These are phyloP conservation scores for Leishmania major DNA, from an alignment of 208 protist genomes.

Conservation along the genomic window DNA sequence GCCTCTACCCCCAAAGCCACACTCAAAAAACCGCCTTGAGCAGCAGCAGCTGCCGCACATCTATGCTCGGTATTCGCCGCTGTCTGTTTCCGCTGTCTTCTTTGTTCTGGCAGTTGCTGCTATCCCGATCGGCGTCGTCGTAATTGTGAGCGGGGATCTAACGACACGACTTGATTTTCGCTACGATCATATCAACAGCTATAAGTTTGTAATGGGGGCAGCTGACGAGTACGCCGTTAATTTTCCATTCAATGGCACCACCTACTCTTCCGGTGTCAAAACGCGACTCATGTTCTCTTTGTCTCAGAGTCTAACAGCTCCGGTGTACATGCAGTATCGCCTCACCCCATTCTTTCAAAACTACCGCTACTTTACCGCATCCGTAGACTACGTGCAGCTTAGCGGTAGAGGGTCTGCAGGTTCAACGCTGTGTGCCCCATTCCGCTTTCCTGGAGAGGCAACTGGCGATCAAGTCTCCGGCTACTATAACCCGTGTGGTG, in stretches of 20 bases:
- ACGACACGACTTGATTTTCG: constrained; percentile 59
- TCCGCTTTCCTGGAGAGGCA: constrained; percentile 69
- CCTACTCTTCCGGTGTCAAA: constrained; percentile 41
- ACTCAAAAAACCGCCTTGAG: constrained; percentile 44
- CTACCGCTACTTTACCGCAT: constrained; percentile 93
- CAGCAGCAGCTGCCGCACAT: constrained; percentile 96
- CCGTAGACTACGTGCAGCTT: constrained; percentile 64
- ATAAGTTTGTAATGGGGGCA: constrained; percentile 27
- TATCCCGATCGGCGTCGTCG: constrained; percentile 91
- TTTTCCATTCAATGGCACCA: constrained; percentile 49
- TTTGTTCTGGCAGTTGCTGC: constrained; percentile 93
- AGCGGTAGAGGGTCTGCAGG: constrained; percentile 31
- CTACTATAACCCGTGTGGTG: constrained; percentile 96
- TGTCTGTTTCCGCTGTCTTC: constrained; percentile 90
- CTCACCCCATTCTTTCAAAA: constrained; percentile 98
- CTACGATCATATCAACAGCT: constrained; percentile 84
- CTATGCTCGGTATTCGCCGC: constrained; percentile 95
- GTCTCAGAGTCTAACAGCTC: constrained; percentile 69
- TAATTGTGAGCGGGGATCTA: constrained; percentile 79
- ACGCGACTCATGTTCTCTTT: constrained; percentile 64
- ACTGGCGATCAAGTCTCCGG: constrained; percentile 25
- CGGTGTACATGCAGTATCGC: constrained; percentile 97
- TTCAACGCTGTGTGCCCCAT: constrained; percentile 42
- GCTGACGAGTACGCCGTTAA: constrained; percentile 36
- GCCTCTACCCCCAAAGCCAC: constrained; percentile 36